Evolutionary conservation across 805 yeast genomes (phyloP).

Genomic region (Wickerhamiella occidentalis): DNA sequence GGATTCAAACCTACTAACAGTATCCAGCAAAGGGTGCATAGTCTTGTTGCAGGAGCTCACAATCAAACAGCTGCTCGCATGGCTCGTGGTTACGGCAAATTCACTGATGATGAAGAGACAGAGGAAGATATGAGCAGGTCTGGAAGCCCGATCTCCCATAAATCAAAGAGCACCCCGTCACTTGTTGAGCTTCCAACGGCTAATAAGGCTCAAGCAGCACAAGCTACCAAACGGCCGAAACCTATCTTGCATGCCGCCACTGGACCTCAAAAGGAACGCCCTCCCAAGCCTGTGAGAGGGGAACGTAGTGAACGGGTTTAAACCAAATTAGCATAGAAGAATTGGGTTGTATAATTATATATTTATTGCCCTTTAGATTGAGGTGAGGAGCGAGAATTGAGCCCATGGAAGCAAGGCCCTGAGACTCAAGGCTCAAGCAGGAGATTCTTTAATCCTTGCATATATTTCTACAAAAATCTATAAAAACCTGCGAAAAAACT

Average conservation of each 20-base stretch:
- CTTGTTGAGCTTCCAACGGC: not conserved
- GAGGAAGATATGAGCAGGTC: not conserved
- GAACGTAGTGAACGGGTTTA: not conserved
- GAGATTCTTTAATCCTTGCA: too few species aligned
- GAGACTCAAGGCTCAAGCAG: too few species aligned
- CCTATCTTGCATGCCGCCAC: slow-evolving; percentile 10
- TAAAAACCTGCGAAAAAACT: too few species aligned
- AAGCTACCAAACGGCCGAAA: slow-evolving; percentile 5
- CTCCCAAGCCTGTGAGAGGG: slow-evolving; percentile 5
- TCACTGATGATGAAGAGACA: slow-evolving; percentile 34
- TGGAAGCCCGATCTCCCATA: not conserved
- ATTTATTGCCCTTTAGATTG: not conserved
- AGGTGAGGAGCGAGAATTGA: too few species aligned
- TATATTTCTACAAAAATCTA: too few species aligned
- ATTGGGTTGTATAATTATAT: not conserved
- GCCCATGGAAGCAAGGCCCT: too few species aligned
- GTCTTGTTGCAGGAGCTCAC: slow-evolving; percentile 23
- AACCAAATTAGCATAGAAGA: not conserved
- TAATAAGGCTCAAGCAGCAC: not conserved
- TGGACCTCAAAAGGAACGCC: slow-evolving; percentile 8
- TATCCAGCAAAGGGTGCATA: slow-evolving; percentile 29
- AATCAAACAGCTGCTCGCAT: slow-evolving; percentile 42
- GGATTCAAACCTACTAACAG: slow-evolving; percentile 23
- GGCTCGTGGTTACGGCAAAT: slow-evolving; percentile 74
- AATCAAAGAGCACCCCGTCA: slow-evolving; percentile 8